phyloP scores from a whole-genome alignment of 352 stramenopile species.

The Globisporangium mamillatum region DNA sequence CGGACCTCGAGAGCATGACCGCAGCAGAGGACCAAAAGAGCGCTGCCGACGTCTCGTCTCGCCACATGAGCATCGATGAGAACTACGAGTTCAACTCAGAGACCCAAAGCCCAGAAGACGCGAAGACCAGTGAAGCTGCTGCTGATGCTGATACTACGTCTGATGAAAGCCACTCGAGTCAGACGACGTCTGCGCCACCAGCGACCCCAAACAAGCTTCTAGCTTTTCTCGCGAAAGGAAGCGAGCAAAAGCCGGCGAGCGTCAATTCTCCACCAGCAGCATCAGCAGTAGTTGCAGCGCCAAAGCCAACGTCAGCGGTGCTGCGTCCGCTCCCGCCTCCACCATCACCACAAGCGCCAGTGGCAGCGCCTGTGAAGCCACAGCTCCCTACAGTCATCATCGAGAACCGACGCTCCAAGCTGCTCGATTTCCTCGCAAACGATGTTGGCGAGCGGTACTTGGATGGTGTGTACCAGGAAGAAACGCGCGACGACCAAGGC shows the following conservation, averaged over 20 bases:
- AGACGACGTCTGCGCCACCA: neutral
- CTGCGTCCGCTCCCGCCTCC: neutral
- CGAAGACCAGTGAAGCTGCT: neutral
- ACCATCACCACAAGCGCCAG: neutral
- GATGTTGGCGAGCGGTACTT: slow-evolving; percentile 70
- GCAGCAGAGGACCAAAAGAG: slow-evolving; percentile 2
- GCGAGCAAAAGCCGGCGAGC: slow-evolving; percentile 6
- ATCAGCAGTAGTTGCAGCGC: too few species aligned
- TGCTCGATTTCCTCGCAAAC: slow-evolving; percentile 74
- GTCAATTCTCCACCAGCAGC: neutral
- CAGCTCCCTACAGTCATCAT: slow-evolving; percentile 7
- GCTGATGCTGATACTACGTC: neutral
- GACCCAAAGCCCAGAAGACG: neutral
- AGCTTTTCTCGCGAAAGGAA: slow-evolving; percentile 38
- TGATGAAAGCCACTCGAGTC: neutral
- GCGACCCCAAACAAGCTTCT: slow-evolving; percentile 34
- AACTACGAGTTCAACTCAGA: neutral
- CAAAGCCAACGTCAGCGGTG: neutral
- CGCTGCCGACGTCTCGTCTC: neutral
- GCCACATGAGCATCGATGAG: slow-evolving; percentile 11
- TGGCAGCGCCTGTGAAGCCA: neutral
- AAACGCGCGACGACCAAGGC: slow-evolving; percentile 33
- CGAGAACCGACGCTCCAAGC: slow-evolving; percentile 52
- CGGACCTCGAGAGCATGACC: slow-evolving; percentile 22
- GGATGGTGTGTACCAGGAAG: slow-evolving; percentile 67